These are phyloP conservation scores for Oxyria digyna DNA, from an alignment of 148 eudicot genomes.

Conservation along the genomic window DNA sequence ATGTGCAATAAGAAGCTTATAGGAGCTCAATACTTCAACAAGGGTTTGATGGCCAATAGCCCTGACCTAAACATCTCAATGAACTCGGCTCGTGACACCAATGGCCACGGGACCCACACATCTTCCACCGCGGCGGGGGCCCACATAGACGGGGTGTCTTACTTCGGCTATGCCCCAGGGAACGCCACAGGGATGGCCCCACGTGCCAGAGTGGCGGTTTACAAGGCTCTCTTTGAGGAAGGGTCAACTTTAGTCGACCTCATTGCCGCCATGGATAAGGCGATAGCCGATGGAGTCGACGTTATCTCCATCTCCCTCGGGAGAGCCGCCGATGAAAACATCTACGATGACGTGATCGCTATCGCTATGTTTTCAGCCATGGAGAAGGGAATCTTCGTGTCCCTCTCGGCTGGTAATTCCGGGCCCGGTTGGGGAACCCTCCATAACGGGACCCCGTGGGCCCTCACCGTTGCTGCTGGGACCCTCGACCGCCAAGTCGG, in stretches of 20 bases:
- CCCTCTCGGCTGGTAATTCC: conserved; percentile 5
- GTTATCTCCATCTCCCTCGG: conserved; percentile 8
- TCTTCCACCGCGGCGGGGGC: conserved; percentile 10
- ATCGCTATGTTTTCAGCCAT: conserved; percentile 10
- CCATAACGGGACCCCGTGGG: conserved; percentile 14
- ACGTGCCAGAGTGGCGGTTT: conserved; percentile 13
- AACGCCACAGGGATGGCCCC: conserved; percentile 13
- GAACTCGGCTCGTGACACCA: conserved; percentile 8
- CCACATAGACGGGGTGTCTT: neutral
- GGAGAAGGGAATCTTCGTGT: conserved; percentile 11
- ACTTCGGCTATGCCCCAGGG: conserved; percentile 9
- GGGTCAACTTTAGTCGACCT: neutral
- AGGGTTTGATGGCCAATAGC: neutral
- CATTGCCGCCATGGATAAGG: conserved; percentile 12
- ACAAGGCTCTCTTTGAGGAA: conserved; percentile 6
- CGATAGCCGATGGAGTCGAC: conserved; percentile 14
- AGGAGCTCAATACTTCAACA: conserved; percentile 22
- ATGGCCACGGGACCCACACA: conserved; percentile 15
- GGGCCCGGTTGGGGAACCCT: neutral
- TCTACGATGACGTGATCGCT: neutral
- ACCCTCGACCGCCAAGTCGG: conserved; percentile 5
- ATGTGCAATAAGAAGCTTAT: conserved; percentile 15
- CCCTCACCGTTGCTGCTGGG: conserved; percentile 11
- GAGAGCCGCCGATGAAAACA: neutral
- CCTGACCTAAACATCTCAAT: neutral